phyloP scores from a whole-genome alignment of 164 flowering plant genomes.

The Paratinospora sagittata region DNA sequence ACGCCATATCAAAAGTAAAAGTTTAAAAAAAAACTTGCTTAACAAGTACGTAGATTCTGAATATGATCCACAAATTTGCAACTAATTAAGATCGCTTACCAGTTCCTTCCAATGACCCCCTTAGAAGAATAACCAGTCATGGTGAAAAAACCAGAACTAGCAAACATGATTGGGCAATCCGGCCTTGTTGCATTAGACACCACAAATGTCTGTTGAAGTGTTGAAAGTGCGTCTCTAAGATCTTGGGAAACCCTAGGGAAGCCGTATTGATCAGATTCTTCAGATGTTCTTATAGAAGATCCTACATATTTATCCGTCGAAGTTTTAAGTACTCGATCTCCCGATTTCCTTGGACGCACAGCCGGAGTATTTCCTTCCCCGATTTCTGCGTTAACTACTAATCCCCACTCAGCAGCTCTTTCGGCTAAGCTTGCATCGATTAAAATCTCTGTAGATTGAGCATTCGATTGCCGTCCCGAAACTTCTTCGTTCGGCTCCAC shows the following conservation, averaged over 20 bases:
- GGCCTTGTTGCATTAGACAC: conserved; percentile 90
- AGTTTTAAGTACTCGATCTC: conserved; percentile 17
- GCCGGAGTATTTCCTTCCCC: conserved; percentile 27
- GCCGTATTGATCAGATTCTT: conserved; percentile 33
- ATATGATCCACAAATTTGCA: background rate
- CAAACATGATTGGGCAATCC: conserved; percentile 84
- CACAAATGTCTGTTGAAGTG: conserved; percentile 90
- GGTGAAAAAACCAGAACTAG: conserved; percentile 81
- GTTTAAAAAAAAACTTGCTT: too few species aligned
- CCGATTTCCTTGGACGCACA: conserved; percentile 17
- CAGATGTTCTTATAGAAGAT: conserved; percentile 40
- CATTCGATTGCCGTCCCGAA: background rate
- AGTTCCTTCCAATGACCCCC: conserved; percentile 85
- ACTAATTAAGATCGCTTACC: conserved; percentile 36
- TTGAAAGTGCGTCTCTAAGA: conserved; percentile 71
- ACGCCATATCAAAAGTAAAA: too few species aligned
- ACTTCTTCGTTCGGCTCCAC: background rate
- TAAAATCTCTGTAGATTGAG: conserved; percentile 12
- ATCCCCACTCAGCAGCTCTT: conserved; percentile 39
- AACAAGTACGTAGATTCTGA: too few species aligned
- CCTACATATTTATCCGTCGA: conserved; percentile 26
- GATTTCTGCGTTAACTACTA: conserved; percentile 20
- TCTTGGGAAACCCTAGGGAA: conserved; percentile 83
- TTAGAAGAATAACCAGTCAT: conserved; percentile 88
- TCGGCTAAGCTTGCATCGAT: conserved; percentile 26